phyloP scores from a whole-genome alignment of 768 basidiomycete species.

The Suillus occidentalis region DNA sequence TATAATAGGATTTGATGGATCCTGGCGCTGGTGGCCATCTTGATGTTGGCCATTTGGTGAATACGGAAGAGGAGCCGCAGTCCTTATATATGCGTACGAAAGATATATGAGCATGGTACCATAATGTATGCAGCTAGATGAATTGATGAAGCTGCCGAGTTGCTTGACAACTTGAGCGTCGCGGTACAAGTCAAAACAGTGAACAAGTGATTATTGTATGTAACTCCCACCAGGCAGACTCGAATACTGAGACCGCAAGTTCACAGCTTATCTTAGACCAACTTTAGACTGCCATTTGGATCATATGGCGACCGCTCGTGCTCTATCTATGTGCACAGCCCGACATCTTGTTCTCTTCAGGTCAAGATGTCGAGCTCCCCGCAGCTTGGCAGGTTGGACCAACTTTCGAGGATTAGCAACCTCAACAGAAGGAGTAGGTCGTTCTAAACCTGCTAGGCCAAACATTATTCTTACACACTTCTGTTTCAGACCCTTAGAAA shows the following conservation, averaged over 20 bases:
- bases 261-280: slow-evolving; percentile 3
- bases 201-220: background rate
- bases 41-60: background rate
- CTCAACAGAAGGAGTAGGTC: slow-evolving; percentile 2
- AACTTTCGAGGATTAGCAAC: slow-evolving; percentile 1
- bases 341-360: background rate
- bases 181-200: background rate
- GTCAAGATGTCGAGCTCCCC: slow-evolving; percentile 3
- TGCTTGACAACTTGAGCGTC: background rate
- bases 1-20: background rate
- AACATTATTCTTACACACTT: background rate
- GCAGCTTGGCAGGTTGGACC: slow-evolving; percentile 2
- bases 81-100: background rate
- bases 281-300: background rate
- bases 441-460: too few species aligned
- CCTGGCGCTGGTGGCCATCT: background rate
- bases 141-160: background rate
- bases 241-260: background rate
- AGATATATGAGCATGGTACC: background rate
- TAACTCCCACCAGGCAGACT: background rate
- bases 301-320: background rate
- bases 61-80: too few species aligned
- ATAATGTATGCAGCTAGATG: background rate
- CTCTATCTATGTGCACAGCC: background rate
- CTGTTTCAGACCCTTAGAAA: slow-evolving; percentile 42